Base-by-base conservation (phyloP, 495 filamentous ascomycete genomes). In the Penicillium verhagenii region DNA sequence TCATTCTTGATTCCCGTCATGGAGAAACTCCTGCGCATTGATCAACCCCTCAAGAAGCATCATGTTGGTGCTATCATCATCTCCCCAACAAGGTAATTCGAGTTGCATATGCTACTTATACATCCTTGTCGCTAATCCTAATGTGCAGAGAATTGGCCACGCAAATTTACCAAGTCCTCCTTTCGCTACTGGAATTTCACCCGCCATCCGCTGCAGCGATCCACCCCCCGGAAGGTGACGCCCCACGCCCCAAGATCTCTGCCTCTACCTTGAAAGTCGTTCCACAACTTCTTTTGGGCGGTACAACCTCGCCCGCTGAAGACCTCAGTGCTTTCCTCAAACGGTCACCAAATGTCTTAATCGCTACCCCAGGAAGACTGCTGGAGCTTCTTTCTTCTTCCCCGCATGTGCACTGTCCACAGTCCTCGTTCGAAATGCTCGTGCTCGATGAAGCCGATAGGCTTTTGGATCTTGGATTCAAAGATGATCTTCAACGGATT, bases 381-480 rank as follows among this genome's bases (percentile, higher is more conserved):
- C 76, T 93, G 2, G 94, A 97, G 56, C 77, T 97, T 4, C 82
- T 98, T 16, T 88, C 88, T 16, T 88, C 88, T 5, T 95, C 91
- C n/a, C 89, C 85, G 7, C 89, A 96, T 69, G 92, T 97, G 4
- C 89, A 95, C 64, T 90, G 88, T 56, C 86, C 93, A 0, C 85
- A 91, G 48, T 92, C 91, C 24, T 88, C 88, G 0, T 96, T 96
- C 60, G 91, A 97, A 62, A 84, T 89, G 53, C 80, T 98, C 11
- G 88, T 98, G 43, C 78, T 98, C 47, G 94, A 98, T 63, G 94
- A 98, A 72, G 94, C 94, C 38, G 94, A 98, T 66, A 76, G 95
- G 50, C 73, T 98, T 21, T 75, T 98, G 7, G 95, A 98, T 70
- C 77, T 97, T n/a, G 95, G 95, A 8, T 97, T 98, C 75, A 91